A percentile compares a stretch with the other conserved stretches of the same genome.
phyloP scores from a whole-genome alignment of 306 rosid species.

The Rosa chinensis region DNA sequence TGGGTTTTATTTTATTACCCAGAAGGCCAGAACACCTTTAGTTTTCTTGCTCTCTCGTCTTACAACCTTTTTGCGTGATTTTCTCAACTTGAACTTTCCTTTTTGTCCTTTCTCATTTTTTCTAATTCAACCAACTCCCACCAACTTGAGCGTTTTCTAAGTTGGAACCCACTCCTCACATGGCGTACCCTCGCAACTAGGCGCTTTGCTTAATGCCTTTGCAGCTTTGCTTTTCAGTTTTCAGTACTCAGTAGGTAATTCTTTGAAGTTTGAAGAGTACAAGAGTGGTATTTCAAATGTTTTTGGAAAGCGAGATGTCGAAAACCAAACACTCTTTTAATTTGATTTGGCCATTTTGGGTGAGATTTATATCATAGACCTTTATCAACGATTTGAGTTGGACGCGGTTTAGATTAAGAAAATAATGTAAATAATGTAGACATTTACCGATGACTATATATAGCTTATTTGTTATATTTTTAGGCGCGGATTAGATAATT shows the following conservation, averaged over 20 bases:
- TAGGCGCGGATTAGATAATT: too few species aligned
- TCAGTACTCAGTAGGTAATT: neutral
- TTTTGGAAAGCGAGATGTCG: neutral
- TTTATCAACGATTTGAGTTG: neutral
- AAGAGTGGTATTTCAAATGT: neutral
- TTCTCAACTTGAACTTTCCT: constrained; percentile 25
- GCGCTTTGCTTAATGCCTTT: neutral
- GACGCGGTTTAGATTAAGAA: too few species aligned
- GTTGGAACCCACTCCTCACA: neutral
- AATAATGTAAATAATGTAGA: too few species aligned
- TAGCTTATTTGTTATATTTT: too few species aligned
- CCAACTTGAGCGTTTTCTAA: constrained; percentile 25
- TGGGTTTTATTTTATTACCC: constrained; percentile 29
- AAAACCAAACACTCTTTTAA: neutral
- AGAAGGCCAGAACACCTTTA: neutral
- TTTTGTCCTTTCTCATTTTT: constrained; percentile 15
- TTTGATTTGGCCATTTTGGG: neutral
- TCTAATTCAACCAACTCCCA: constrained; percentile 17
- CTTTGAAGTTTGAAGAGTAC: neutral
- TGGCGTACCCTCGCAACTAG: neutral
- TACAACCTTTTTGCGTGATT: constrained; percentile 28
- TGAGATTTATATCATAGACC: too few species aligned
- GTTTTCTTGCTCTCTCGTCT: neutral
- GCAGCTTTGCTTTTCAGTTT: neutral
- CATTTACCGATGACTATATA: too few species aligned